These are phyloP conservation scores for Clonostachys chloroleuca DNA, from an alignment of 2,329 filamentous ascomycete genomes.

Conservation along the genomic window DNA sequence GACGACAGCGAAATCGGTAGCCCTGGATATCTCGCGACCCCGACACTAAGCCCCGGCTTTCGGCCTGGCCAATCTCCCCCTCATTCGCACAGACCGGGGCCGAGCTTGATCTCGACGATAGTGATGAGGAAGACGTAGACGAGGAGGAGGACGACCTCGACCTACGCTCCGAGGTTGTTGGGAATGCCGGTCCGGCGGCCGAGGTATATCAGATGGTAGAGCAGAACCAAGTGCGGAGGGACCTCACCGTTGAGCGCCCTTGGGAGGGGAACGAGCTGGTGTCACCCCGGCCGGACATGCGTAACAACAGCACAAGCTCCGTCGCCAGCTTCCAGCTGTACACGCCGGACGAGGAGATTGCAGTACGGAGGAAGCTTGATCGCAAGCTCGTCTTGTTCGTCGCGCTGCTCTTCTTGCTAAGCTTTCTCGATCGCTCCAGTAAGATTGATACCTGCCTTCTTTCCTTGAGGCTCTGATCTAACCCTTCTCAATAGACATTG, in stretches of 20 bases:
- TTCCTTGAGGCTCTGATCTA: not conserved
- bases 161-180: not conserved
- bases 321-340: slow-evolving; percentile 35
- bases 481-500: slow-evolving; percentile 42
- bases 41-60: slow-evolving; percentile 11
- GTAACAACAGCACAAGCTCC: slow-evolving; percentile 12
- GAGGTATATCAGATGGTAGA: slow-evolving; percentile 2
- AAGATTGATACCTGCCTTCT: slow-evolving; percentile 17
- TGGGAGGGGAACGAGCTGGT: not conserved
- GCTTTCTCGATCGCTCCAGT: slow-evolving; percentile 85
- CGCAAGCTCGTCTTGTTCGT: slow-evolving; percentile 74
- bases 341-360: slow-evolving; percentile 64
- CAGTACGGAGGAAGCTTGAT: slow-evolving; percentile 73
- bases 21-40: not conserved
- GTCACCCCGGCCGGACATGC: not conserved
- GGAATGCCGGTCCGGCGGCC: not conserved
- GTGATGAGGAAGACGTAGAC: slow-evolving; percentile 3
- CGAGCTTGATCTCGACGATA: slow-evolving; percentile 11
- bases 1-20: slow-evolving; percentile 20
- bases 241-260: not conserved
- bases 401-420: slow-evolving; percentile 76
- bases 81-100: slow-evolving; percentile 33
- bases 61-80: slow-evolving; percentile 6
- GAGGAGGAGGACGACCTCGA: slow-evolving; percentile 8
- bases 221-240: not conserved